Percentiles rank a stretch among this genome's conserved stretches.
Evolutionary conservation across 75 land plant species (phyloP).

Genomic region (Adiantum capillusveneris): DNA sequence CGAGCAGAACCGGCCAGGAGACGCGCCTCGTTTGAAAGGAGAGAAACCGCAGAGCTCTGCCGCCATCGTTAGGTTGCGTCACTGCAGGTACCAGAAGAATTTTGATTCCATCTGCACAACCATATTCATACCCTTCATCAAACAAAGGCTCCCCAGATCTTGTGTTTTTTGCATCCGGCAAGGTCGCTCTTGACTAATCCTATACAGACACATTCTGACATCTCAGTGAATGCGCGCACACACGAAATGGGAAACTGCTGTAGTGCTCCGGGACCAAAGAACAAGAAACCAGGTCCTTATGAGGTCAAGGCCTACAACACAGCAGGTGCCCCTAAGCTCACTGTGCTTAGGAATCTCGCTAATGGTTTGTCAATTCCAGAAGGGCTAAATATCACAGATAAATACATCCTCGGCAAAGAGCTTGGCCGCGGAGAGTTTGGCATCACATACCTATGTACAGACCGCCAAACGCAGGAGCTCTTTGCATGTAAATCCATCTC

Average conservation of each 20-base stretch:
- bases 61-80: no score
- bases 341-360: slow-evolving; percentile 27
- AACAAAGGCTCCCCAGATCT: no score
- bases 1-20: no score
- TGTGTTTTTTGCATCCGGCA: no score
- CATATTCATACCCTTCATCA: no score
- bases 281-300: slow-evolving; percentile 41
- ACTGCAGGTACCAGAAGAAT: no score
- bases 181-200: no score
- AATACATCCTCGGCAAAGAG: slow-evolving; percentile 41
- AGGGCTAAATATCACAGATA: slow-evolving; percentile 36
- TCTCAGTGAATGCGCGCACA: not conserved
- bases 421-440: no score
- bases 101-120: no score
- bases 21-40: no score
- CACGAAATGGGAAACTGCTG: slow-evolving; percentile 68
- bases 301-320: slow-evolving; percentile 13
- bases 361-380: slow-evolving; percentile 31
- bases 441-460: slow-evolving; percentile 57
- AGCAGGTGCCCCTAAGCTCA: slow-evolving; percentile 9
- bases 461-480: slow-evolving; percentile 34
- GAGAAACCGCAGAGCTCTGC: no score
- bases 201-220: no score
- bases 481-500: slow-evolving; percentile 63
- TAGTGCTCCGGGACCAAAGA: slow-evolving; percentile 14